Evolutionary conservation across 1,284 basidiomycete species (phyloP).

Genomic region (Papiliotrema terrestris): DNA sequence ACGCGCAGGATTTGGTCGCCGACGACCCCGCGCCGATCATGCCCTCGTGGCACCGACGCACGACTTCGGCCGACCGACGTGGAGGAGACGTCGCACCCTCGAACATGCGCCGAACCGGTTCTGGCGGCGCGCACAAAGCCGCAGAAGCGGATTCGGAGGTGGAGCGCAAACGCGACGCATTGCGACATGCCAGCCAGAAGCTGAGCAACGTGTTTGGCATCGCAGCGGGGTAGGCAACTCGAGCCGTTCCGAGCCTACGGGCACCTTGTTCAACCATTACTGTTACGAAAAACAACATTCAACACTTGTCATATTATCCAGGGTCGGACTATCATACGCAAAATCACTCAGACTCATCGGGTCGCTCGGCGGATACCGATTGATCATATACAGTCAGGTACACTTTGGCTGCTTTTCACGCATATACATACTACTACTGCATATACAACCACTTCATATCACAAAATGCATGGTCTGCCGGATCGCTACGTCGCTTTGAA

Average conservation of each 20-base stretch:
- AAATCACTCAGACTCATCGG: no score
- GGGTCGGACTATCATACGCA: no score
- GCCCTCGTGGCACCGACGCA: constrained; percentile 25
- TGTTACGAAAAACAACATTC: not conserved
- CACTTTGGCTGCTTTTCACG: no score
- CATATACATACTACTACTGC: no score
- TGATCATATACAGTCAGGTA: no score
- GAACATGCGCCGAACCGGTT: constrained; percentile 10
- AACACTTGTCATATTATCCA: not conserved
- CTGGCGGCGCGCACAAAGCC: constrained; percentile 1
- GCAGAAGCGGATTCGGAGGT: constrained; percentile 7
- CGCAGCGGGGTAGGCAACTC: constrained; percentile 9
- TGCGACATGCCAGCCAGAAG: constrained; percentile 16
- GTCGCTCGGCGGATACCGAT: no score
- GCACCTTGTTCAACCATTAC: not conserved
- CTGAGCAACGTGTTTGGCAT: constrained; percentile 25
- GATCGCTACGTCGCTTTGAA: not conserved
- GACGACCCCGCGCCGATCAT: constrained; percentile 18
- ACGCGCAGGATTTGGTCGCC: not conserved
- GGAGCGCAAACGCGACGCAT: constrained; percentile 8
- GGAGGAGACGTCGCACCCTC: constrained; percentile 8
- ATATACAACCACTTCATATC: not conserved
- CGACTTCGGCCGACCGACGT: not conserved
- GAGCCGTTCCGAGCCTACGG: no score
- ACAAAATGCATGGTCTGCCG: not conserved